A percentile compares a stretch with the other conserved stretches of the same genome.
Evolutionary conservation across 805 yeast genomes (phyloP).

Genomic region (Monosporozyma siamensis): DNA sequence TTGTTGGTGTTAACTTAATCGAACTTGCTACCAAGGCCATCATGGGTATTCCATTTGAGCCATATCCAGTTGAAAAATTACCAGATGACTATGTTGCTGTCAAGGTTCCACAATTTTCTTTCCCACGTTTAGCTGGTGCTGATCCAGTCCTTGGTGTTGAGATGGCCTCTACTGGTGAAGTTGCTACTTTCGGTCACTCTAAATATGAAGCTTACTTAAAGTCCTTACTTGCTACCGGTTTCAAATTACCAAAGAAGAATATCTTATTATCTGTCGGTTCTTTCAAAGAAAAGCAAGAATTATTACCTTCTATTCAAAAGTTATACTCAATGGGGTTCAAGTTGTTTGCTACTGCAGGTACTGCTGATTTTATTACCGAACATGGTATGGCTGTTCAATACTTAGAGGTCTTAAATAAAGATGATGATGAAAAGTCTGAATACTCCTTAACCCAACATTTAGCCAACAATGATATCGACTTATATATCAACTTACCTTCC

Average conservation of each 20-base stretch:
- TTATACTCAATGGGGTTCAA: constrained; percentile 78
- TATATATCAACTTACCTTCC: constrained; percentile 94
- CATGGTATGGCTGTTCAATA: constrained; percentile 91
- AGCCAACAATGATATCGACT: constrained; percentile 92
- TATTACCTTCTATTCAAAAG: constrained; percentile 77
- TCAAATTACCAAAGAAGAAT: constrained; percentile 90
- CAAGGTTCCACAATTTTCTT: constrained; percentile 95
- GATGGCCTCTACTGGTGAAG: constrained; percentile 99
- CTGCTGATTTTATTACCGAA: constrained; percentile 95
- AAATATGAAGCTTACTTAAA: constrained; percentile 96
- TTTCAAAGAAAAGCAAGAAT: constrained; percentile 88
- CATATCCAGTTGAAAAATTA: constrained; percentile 82
- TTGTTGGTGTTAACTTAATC: constrained; percentile 89
- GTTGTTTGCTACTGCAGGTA: constrained; percentile 96
- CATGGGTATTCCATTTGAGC: constrained; percentile 75
- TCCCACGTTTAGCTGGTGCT: constrained; percentile 94
- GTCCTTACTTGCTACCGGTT: constrained; percentile 90
- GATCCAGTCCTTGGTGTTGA: constrained; percentile 97
- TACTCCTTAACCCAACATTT: constrained; percentile 92
- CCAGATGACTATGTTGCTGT: constrained; percentile 94
- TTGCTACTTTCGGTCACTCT: constrained; percentile 92
- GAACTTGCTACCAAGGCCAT: constrained; percentile 97
- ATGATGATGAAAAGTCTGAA: constrained; percentile 76
- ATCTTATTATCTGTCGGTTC: constrained; percentile 92
- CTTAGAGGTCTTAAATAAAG: constrained; percentile 75